Conservation (phyloP, 805 yeast species). For the Maudiozyma barnettii region DNA sequence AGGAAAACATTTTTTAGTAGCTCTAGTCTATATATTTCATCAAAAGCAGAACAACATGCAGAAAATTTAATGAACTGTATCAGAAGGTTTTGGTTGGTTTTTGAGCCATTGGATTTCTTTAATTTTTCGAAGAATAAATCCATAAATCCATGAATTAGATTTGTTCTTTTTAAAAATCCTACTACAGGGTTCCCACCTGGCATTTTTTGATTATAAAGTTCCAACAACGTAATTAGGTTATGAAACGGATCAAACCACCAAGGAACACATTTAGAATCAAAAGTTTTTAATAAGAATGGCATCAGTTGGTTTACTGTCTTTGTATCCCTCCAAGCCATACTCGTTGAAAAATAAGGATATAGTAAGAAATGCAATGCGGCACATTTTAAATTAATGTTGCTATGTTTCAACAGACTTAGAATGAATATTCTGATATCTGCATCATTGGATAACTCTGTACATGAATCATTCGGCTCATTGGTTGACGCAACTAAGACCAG, state of each 20-base stretch:
- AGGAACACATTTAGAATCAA: constrained; percentile 20
- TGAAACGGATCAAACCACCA: constrained; percentile 29
- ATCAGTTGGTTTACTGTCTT: constrained; percentile 13
- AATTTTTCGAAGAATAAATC: constrained; percentile 18
- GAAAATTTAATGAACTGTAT: constrained; percentile 21
- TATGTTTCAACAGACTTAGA: constrained; percentile 18
- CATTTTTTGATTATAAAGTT: constrained; percentile 15
- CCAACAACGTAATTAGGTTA: constrained; percentile 13
- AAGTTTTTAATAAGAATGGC: constrained; percentile 20
- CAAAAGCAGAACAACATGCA: constrained; percentile 22
- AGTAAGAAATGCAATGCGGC: constrained; percentile 15
- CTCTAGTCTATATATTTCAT: constrained; percentile 19
- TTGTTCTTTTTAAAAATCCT: constrained; percentile 15
- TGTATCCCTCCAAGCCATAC: constrained; percentile 9
- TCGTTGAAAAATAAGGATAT: constrained; percentile 11
- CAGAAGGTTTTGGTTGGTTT: constrained; percentile 10
- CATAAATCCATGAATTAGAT: constrained; percentile 18
- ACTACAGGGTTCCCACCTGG: constrained; percentile 23
- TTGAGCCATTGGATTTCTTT: constrained; percentile 11
- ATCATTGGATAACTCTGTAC: constrained; percentile 9
- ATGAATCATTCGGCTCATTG: background rate
- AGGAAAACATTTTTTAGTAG: constrained; percentile 17
- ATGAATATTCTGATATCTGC: constrained; percentile 13
- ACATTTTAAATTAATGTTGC: constrained; percentile 16
- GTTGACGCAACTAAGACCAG: constrained; percentile 10